Conservation (phyloP, 2,329 filamentous ascomycete species). For the Drechslerella stenobrocha region DNA sequence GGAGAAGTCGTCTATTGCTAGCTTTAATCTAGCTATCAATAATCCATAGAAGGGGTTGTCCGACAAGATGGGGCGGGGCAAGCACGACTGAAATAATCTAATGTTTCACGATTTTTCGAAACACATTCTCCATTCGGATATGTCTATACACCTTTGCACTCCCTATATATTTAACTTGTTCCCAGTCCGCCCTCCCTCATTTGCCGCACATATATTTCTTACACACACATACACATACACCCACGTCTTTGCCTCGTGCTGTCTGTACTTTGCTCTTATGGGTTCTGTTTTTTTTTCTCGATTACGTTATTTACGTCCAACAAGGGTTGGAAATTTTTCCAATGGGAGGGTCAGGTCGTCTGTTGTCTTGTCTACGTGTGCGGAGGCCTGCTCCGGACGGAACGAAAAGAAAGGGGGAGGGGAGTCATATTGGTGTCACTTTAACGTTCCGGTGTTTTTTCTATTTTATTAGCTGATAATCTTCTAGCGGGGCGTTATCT, state of each 20-base stretch:
- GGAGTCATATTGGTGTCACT: constrained; percentile 45
- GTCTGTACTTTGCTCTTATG: neutral
- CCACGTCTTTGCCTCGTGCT: neutral
- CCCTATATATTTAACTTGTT: constrained; percentile 1
- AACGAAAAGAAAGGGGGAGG: constrained; percentile 37
- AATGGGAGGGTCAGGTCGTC: constrained; percentile 5
- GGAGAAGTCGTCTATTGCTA: constrained; percentile 55
- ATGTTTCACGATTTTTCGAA: constrained; percentile 15
- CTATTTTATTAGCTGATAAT: neutral
- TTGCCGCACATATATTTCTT: neutral
- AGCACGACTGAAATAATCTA: neutral
- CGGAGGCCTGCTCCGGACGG: constrained; percentile 14
- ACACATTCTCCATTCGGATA: constrained; percentile 1
- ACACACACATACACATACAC: neutral
- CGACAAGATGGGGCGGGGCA: constrained; percentile 10
- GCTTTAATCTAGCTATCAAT: constrained; percentile 45
- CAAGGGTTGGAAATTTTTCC: constrained; percentile 15
- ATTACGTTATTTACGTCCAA: constrained; percentile 16
- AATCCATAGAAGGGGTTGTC: constrained; percentile 42
- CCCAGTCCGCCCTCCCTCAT: neutral
- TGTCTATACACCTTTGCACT: neutral
- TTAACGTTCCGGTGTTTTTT: constrained; percentile 40
- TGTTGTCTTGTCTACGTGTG: constrained; percentile 15
- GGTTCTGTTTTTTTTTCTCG: neutral
- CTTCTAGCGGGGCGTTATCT: constrained; percentile 42